Evolutionary conservation across 1,139 yeast species (phyloP).

Genomic region (Zygoascus meyerae): DNA sequence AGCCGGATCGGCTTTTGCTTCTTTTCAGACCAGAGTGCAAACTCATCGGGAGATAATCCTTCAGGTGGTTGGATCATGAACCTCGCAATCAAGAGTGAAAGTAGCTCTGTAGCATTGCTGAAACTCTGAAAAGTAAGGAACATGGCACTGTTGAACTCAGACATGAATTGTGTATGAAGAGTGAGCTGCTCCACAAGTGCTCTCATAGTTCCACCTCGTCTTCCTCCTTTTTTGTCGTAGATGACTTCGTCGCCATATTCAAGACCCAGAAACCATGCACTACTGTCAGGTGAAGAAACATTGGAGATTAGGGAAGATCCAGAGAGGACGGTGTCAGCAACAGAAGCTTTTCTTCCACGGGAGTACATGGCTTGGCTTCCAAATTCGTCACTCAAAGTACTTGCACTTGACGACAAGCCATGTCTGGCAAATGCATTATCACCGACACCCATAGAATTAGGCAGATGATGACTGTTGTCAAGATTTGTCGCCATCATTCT

Average conservation of each 20-base stretch:
- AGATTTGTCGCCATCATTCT: constrained; percentile 4
- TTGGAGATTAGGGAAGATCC: neutral
- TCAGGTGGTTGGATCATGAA: constrained; percentile 81
- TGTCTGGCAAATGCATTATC: constrained; percentile 4
- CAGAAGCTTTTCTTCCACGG: neutral
- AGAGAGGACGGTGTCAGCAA: constrained; percentile 1
- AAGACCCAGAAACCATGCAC: constrained; percentile 77
- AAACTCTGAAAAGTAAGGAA: constrained; percentile 73
- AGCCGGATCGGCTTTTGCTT: constrained; percentile 61
- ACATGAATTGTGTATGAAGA: constrained; percentile 66
- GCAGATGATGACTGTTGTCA: constrained; percentile 10
- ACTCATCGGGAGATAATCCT: constrained; percentile 79
- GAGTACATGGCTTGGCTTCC: neutral
- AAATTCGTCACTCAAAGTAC: neutral
- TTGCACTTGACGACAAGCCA: neutral
- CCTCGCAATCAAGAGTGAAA: constrained; percentile 56
- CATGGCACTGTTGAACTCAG: constrained; percentile 64
- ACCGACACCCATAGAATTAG: constrained; percentile 8
- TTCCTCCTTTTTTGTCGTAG: constrained; percentile 64
- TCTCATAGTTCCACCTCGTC: constrained; percentile 80
- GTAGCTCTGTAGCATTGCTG: constrained; percentile 60
- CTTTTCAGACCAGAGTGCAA: constrained; percentile 69
- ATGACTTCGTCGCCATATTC: constrained; percentile 71
- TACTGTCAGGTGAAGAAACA: constrained; percentile 17
- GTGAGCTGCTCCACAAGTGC: constrained; percentile 82